Evolutionary conservation across 345 rosid species (phyloP).

Genomic region (Brassica nigra): DNA sequence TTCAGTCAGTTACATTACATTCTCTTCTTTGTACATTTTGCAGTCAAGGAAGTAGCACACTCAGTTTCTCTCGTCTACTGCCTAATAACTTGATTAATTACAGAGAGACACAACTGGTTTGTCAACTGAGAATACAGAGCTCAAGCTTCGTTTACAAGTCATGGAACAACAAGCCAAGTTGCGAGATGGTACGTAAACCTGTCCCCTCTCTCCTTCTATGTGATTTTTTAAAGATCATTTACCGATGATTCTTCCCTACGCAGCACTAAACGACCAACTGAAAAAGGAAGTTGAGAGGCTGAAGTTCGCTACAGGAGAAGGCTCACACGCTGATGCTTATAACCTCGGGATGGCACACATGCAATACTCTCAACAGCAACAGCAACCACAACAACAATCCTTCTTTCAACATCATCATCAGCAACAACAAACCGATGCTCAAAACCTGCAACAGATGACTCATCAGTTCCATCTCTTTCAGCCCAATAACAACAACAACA

Average conservation of each 20-base stretch:
- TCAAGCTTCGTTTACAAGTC: slow-evolving; percentile 84
- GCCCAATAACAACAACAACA: slow-evolving; percentile 39
- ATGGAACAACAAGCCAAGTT: slow-evolving; percentile 91
- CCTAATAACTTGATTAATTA: slow-evolving; percentile 21
- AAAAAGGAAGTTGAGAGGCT: slow-evolving; percentile 92
- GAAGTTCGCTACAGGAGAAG: slow-evolving; percentile 72
- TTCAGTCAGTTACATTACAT: no score
- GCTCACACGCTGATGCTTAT: slow-evolving; percentile 60
- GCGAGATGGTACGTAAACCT: slow-evolving; percentile 64
- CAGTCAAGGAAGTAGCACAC: neutral
- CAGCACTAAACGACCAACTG: slow-evolving; percentile 81
- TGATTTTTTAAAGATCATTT: neutral
- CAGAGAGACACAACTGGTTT: slow-evolving; percentile 90
- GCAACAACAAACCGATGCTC: slow-evolving; percentile 48
- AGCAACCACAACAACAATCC: slow-evolving; percentile 40
- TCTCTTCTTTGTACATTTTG: neutral
- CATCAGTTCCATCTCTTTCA: slow-evolving; percentile 59
- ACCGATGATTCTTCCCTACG: slow-evolving; percentile 15
- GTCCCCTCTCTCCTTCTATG: neutral
- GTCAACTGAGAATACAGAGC: slow-evolving; percentile 83
- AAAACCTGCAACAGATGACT: slow-evolving; percentile 56
- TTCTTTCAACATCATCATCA: slow-evolving; percentile 57
- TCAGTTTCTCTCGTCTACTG: slow-evolving; percentile 27
- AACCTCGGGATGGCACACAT: slow-evolving; percentile 63
- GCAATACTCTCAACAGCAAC: slow-evolving; percentile 44